Base-by-base conservation (phyloP, 345 rosid genomes). In the Syzygium aqueum region DNA sequence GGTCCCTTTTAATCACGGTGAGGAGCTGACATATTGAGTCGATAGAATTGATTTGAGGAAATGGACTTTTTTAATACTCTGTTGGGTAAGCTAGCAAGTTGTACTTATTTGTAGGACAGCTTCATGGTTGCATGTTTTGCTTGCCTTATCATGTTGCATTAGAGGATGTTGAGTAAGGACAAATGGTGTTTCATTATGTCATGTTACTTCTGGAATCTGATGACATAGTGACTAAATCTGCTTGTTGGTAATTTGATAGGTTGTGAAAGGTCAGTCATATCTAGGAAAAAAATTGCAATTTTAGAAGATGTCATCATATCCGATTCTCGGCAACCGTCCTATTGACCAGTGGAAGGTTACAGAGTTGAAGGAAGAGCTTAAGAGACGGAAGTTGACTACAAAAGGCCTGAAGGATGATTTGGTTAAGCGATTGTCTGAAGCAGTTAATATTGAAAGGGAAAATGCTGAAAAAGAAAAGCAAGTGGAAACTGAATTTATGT, bases 281-380 rank as follows among this genome's bases (percentile, higher is more conserved):
- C 84, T 84, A 85, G 87, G 85, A 84, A 85, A 56, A 86, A 85
- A 85, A 85, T 86, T 80, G 85, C 87, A 85, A 87, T 92, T 86
- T 67, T 93, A 87, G 88, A 94, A 96, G 98, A 94, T 98, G 84
- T 95, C 99, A 22, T 90, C 89, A 11, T 96, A 92, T 89, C 97
- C 98, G 14, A 77, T 94, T 89, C 93, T 96, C 77, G 95, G 92
- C 87, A 92, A 93, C 89, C 89, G 94, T 53, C 98, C 98, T 84
- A 93, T 98, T 89, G 98, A 96, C 89, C 96, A 96, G 89, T 96
- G 95, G 97, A 98, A 94, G 94, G 99, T 98, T 87, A 93, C 94
- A 2, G 99, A 96, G 92, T 89, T 98, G 90, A 98, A 95, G 88
- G 99, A 98, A 87, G 99, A 98, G 94, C 98, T 98, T 73, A 98